These are phyloP conservation scores for Dispira parvispora DNA, from an alignment of 192 early-diverging fungal genomes.

Conservation along the genomic window DNA sequence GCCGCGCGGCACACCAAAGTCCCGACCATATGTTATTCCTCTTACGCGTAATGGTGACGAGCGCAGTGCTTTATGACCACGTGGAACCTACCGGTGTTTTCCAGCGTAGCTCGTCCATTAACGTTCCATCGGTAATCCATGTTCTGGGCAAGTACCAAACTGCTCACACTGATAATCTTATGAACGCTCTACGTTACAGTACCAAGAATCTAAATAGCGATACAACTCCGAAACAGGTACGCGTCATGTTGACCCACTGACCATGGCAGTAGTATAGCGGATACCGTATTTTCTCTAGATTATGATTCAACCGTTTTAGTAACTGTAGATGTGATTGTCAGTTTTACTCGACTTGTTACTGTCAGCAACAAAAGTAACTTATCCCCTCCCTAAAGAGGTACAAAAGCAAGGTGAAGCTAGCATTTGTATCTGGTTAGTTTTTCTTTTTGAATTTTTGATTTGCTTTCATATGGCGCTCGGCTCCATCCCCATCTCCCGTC, in stretches of 20 bases:
- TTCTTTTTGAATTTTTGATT: no score
- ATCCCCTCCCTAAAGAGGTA: no score
- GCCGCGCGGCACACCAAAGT: constrained; percentile 35
- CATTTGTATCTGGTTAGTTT: no score
- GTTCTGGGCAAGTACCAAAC: constrained; percentile 17
- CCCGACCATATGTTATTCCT: constrained; percentile 55
- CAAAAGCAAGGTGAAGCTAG: no score
- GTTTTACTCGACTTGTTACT: no score
- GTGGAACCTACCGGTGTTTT: constrained; percentile 64
- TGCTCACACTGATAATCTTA: constrained; percentile 32
- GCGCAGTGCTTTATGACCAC: constrained; percentile 85
- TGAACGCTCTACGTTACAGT: constrained; percentile 59
- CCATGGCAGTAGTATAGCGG: not conserved
- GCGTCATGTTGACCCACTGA: not conserved
- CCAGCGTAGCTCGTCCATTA: constrained; percentile 56
- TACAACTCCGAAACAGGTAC: constrained; percentile 41
- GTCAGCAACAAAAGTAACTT: no score
- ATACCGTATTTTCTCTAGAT: no score
- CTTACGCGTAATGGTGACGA: constrained; percentile 72
- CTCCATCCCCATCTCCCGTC: no score
- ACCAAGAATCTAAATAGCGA: constrained; percentile 70
- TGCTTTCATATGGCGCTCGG: no score
- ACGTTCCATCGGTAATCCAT: constrained; percentile 35
- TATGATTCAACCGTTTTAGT: no score
- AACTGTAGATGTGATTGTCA: no score